Base-by-base conservation (phyloP, 352 stramenopile species). In the Phytophthora syringae region DNA sequence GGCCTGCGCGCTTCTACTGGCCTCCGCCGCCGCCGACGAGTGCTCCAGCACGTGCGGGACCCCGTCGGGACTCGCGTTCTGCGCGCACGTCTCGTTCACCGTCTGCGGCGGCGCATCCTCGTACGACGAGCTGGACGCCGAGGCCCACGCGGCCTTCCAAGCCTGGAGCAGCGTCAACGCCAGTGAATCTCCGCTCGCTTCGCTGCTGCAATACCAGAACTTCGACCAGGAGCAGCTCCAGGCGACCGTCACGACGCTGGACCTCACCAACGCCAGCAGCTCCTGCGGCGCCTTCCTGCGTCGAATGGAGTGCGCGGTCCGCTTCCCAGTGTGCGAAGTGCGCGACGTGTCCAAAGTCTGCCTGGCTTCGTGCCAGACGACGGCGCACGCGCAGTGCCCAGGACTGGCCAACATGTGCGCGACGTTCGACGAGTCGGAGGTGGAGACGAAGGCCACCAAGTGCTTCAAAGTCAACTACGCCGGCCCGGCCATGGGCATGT, bases 311-410 rank as follows among this genome's bases (percentile, higher is more conserved):
- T 95, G 87, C 58, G 85, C 85, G 2, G 66, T 90, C 32, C 79
- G 84, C 68, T 89, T 95, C 37, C 87, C 87, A 2, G 85, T 92
- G 42, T 95, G 87, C 48, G 87, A 95, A 70, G 90, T 94, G 21
- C 77, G 82, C 48, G 85, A 92, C 53, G 78, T 75, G 44, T 86
- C 80, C 27, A 81, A 74, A 16, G 64, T 95, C 18, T 95, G 86
- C 37, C 28, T 72, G 16, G 70, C 74, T 28, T 95, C 86, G 24
- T 95, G 86, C 47, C 67, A 72, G 20, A 82, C 89, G 27, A 69
- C 60, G 13, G 80, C 79, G 48, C 82, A 85, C 43, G 80, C 87
- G 42, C 70, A 77, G 47, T 95, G 86, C 13, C 86, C 84, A 3
- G 81, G 77, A 16, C 74, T 95, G 13, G 66, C 63, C 16, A 79